Percentiles rank a stretch among this genome's conserved stretches.
Conservation (phyloP, 176 grass and related monocot genomes). For the Ensete ventricosum region DNA sequence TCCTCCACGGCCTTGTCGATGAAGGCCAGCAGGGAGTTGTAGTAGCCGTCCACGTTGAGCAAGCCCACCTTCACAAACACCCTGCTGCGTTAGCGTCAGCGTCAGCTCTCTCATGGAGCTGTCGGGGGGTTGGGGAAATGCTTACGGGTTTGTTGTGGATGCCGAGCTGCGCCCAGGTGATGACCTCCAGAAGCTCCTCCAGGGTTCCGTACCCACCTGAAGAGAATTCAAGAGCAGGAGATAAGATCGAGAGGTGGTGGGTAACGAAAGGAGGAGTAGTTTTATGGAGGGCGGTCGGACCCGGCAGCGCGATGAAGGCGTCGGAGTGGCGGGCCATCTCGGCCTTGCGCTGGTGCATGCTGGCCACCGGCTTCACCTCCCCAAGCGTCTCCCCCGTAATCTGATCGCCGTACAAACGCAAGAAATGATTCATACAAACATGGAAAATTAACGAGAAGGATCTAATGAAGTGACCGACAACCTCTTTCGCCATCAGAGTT, state of each 20-base stretch:
- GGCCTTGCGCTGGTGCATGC: conserved; percentile 97
- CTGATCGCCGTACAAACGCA: conserved; percentile 10
- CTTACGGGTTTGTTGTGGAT: conserved; percentile 91
- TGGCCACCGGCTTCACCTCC: conserved; percentile 62
- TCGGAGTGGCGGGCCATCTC: conserved; percentile 82
- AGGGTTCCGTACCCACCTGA: conserved; percentile 88
- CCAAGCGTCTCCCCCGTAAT: conserved; percentile 79
- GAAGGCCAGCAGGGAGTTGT: conserved; percentile 80
- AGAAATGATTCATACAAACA: neutral
- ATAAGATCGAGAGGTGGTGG: neutral
- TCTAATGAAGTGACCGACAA: neutral
- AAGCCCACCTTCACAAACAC: conserved; percentile 51
- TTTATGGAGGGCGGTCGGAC: neutral
- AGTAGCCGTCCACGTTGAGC: conserved; percentile 96
- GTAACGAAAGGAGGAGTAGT: neutral
- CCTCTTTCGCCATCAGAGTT: conserved; percentile 85
- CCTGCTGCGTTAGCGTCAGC: neutral
- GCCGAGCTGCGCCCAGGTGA: conserved; percentile 90
- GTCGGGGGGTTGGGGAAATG: neutral
- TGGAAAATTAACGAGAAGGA: neutral
- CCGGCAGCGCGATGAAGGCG: conserved; percentile 92
- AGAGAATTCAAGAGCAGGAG: neutral
- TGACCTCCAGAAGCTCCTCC: conserved; percentile 91
- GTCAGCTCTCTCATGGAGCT: neutral
- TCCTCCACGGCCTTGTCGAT: conserved; percentile 96